Percentiles rank a stretch among this genome's conserved stretches.
phyloP scores from a whole-genome alignment of 768 basidiomycete species.

The Kwoniella newhampshirensis region DNA sequence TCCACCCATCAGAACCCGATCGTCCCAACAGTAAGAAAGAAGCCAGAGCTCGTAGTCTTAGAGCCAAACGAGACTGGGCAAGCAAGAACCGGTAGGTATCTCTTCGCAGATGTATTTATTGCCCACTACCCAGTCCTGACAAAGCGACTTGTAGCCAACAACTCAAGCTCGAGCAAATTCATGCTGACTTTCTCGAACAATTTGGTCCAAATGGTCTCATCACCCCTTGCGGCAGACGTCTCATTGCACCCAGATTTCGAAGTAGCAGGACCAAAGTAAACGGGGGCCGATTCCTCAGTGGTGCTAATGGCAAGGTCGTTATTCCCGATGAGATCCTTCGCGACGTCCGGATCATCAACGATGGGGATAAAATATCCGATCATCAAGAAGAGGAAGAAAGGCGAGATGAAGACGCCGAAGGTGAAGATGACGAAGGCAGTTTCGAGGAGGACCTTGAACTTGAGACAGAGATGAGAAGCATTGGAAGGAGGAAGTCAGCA shows the following conservation, averaged over 20 bases:
- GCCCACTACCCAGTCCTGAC: neutral
- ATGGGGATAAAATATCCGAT: neutral
- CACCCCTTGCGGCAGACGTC: conserved; percentile 21
- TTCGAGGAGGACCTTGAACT: neutral
- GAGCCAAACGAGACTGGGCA: conserved; percentile 55
- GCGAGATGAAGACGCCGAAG: neutral
- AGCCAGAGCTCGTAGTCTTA: conserved; percentile 50
- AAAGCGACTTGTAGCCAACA: conserved; percentile 3
- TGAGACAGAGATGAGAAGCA: conserved; percentile 1
- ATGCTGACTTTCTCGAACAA: conserved; percentile 19
- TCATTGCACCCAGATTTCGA: conserved; percentile 20
- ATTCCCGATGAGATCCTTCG: conserved; percentile 13
- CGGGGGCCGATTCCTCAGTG: conserved; percentile 9
- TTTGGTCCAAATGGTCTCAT: conserved; percentile 23
- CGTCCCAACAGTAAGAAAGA: conserved; percentile 53
- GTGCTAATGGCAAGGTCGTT: conserved; percentile 13
- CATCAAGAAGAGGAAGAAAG: neutral
- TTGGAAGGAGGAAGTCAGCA: conserved; percentile 5
- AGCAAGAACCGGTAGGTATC: conserved; percentile 50
- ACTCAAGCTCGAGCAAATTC: conserved; percentile 7
- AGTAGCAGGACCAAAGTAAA: neutral
- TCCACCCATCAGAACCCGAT: conserved; percentile 49
- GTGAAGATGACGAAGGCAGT: neutral
- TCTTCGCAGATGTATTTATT: neutral
- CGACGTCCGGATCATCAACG: conserved; percentile 7